phyloP scores from a whole-genome alignment of 345 rosid species.

The Streptanthus diversifolius region DNA sequence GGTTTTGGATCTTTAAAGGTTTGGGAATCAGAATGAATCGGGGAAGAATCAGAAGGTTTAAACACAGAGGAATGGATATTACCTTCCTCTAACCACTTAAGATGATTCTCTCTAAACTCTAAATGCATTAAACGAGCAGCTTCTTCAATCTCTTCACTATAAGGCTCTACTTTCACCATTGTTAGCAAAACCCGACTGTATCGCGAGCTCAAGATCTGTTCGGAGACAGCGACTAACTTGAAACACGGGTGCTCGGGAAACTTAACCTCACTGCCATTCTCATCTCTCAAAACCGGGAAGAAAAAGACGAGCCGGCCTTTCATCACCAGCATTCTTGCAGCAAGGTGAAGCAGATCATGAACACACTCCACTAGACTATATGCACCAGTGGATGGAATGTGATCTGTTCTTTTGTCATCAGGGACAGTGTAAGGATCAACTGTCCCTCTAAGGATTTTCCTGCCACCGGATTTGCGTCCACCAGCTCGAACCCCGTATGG shows the following conservation, averaged over 20 bases:
- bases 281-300: constrained; percentile 78
- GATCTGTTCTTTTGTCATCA: constrained; percentile 86
- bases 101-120: constrained; percentile 84
- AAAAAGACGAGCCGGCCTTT: constrained; percentile 91
- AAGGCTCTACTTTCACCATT: constrained; percentile 69
- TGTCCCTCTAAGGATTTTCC: constrained; percentile 80
- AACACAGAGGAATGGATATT: constrained; percentile 85
- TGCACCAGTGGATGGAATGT: constrained; percentile 88
- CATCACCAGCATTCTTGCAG: constrained; percentile 80
- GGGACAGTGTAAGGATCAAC: constrained; percentile 85
- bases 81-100: constrained; percentile 87
- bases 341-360: constrained; percentile 84
- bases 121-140: constrained; percentile 62
- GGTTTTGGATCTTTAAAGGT: constrained; percentile 56
- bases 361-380: constrained; percentile 88
- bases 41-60: constrained; percentile 50
- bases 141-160: constrained; percentile 54
- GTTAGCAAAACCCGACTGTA: constrained; percentile 82
- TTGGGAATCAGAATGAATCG: constrained; percentile 40
- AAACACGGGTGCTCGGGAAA: constrained; percentile 86
- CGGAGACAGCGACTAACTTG: constrained; percentile 61
- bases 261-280: constrained; percentile 38
- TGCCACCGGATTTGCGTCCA: constrained; percentile 92
- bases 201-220: constrained; percentile 82
- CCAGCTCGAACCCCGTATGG: constrained; percentile 98